Evolutionary conservation across 306 rosid species (phyloP).

Genomic region (Pyrus pyrifolia): DNA sequence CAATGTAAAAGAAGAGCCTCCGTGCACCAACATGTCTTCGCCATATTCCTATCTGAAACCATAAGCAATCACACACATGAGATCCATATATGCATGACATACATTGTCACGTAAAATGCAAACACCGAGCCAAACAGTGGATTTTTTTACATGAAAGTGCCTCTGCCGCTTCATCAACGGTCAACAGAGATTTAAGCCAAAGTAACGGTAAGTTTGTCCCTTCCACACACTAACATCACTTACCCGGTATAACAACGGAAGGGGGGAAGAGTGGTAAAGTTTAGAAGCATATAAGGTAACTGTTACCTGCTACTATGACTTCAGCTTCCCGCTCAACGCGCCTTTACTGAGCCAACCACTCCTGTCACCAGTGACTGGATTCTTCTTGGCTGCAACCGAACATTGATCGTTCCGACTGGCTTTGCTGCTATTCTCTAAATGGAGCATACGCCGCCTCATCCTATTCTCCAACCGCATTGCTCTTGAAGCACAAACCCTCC

Average conservation of each 20-base stretch:
- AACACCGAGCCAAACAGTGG: neutral
- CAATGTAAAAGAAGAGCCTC: neutral
- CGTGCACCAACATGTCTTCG: too few species aligned
- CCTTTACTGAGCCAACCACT: slow-evolving; percentile 61
- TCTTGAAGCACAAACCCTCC: slow-evolving; percentile 52
- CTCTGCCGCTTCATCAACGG: neutral
- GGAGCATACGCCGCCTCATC: slow-evolving; percentile 74
- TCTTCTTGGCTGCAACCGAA: slow-evolving; percentile 80
- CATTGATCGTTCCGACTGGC: slow-evolving; percentile 61
- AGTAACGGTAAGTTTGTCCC: neutral
- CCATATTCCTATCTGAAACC: neutral
- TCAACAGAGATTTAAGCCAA: neutral
- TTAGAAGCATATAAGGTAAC: too few species aligned
- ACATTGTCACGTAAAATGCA: neutral
- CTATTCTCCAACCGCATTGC: slow-evolving; percentile 70
- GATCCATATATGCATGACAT: neutral
- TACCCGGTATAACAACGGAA: neutral
- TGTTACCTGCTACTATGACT: slow-evolving; percentile 42
- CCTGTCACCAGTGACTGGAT: slow-evolving; percentile 37
- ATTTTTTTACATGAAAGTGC: neutral
- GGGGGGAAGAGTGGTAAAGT: too few species aligned
- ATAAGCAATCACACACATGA: neutral
- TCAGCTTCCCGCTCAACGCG: slow-evolving; percentile 60
- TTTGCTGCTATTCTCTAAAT: slow-evolving; percentile 45
- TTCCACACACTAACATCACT: neutral